These are phyloP conservation scores for Phytopythium vexans DNA, from an alignment of 352 stramenopile genomes.

Conservation along the genomic window DNA sequence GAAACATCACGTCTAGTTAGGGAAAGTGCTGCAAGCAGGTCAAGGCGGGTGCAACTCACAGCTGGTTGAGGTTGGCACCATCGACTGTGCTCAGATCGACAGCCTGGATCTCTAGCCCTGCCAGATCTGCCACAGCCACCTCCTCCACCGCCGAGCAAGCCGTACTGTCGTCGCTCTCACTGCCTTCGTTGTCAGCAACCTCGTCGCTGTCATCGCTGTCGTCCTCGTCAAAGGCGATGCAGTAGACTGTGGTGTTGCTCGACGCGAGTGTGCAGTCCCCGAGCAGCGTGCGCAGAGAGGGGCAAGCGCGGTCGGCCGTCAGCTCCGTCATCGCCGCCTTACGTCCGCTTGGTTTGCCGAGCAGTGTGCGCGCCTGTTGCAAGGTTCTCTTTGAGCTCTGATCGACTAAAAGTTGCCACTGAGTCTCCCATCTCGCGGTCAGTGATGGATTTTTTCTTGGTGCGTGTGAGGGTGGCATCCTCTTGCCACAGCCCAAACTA, in stretches of 20 bases:
- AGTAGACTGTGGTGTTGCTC: constrained; percentile 1
- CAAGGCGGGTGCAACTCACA: not conserved
- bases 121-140: not conserved
- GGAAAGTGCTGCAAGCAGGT: no score
- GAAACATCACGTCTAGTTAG: no score
- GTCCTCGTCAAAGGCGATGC: constrained; percentile 1
- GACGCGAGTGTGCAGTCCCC: constrained; percentile 1
- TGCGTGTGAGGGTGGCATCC: no score
- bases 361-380: no score
- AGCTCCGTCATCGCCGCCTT: not conserved
- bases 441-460: no score
- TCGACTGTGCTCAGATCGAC: constrained; percentile 2
- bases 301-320: not conserved
- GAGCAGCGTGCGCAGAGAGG: constrained; percentile 3
- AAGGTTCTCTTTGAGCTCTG: no score
- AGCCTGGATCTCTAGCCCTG: not conserved
- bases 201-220: not conserved
- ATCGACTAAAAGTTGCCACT: no score
- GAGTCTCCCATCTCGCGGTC: no score
- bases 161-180: not conserved
- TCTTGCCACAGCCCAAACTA: no score
- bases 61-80: not conserved
- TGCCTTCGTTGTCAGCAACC: not conserved
- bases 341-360: no score
- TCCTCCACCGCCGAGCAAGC: not conserved